phyloP scores from a whole-genome alignment of 768 basidiomycete genomes.

The Pleurotus tuber-regium region DNA sequence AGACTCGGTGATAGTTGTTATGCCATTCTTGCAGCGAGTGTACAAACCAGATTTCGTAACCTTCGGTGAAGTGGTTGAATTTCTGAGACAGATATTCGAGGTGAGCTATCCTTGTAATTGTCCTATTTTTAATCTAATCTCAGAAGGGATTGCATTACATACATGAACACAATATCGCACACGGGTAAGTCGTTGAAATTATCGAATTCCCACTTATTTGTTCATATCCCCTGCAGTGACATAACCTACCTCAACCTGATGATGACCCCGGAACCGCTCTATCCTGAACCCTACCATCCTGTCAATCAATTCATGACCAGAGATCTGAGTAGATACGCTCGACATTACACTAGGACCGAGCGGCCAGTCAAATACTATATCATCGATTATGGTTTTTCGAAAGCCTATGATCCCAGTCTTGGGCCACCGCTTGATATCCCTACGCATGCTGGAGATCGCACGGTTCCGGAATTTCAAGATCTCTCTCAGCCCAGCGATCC shows the following conservation, averaged over 20 bases:
- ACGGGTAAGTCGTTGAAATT: slow-evolving; percentile 24
- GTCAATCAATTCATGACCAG: slow-evolving; percentile 14
- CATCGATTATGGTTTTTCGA: slow-evolving; percentile 37
- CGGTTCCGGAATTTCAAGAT: slow-evolving; percentile 35
- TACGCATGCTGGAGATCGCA: slow-evolving; percentile 38
- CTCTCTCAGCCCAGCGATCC: slow-evolving; percentile 27
- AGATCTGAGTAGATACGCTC: slow-evolving; percentile 15
- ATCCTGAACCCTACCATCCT: slow-evolving; percentile 26
- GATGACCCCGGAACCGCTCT: slow-evolving; percentile 28
- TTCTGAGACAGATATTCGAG: slow-evolving; percentile 31
- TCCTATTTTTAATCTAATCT: neutral
- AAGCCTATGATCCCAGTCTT: slow-evolving; percentile 21
- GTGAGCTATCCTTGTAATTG: slow-evolving; percentile 21
- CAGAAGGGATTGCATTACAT: slow-evolving; percentile 33
- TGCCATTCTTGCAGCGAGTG: slow-evolving; percentile 27
- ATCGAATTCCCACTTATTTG: neutral
- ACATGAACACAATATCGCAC: slow-evolving; percentile 34
- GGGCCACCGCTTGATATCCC: slow-evolving; percentile 24
- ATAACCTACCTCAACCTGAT: slow-evolving; percentile 22
- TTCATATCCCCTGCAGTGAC: slow-evolving; percentile 3
- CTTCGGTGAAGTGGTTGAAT: slow-evolving; percentile 32
- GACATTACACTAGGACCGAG: slow-evolving; percentile 24
- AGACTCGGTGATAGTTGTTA: slow-evolving; percentile 25
- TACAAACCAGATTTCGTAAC: slow-evolving; percentile 30
- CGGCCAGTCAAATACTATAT: slow-evolving; percentile 31